These are phyloP conservation scores for Acer negundo DNA, from an alignment of 345 rosid genomes.

Conservation along the genomic window DNA sequence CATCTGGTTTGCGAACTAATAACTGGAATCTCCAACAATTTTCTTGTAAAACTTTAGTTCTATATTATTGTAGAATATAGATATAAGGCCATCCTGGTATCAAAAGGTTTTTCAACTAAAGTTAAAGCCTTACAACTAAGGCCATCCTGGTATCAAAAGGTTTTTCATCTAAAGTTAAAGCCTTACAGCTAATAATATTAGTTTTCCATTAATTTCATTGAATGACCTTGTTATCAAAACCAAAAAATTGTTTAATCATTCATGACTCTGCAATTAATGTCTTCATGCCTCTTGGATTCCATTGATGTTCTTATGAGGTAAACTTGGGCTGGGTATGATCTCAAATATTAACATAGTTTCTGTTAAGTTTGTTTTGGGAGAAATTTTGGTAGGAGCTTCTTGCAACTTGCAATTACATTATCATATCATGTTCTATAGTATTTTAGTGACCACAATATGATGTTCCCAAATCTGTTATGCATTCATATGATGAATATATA, in stretches of 20 bases:
- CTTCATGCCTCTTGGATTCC: not conserved
- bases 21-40: too few relatives aligned
- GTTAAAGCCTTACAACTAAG: not conserved
- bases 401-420: not conserved
- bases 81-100: too few relatives aligned
- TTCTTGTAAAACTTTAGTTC: too few relatives aligned
- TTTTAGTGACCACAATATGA: not conserved
- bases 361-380: not conserved
- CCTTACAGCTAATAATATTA: not conserved
- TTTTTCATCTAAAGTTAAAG: too few relatives aligned
- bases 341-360: not conserved
- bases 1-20: too few relatives aligned
- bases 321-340: not conserved
- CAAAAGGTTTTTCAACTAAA: too few relatives aligned
- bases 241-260: not conserved
- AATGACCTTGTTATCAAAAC: too few relatives aligned
- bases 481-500: not conserved
- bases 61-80: too few relatives aligned
- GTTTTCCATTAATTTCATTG: not conserved
- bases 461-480: conserved; percentile 1
- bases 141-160: too few relatives aligned
- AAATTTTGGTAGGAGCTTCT: not conserved
- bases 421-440: not conserved
- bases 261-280: conserved; percentile 6
- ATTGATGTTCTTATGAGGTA: not conserved